These are phyloP conservation scores for Ceratobasidium sp. DNA, from an alignment of 1,284 basidiomycete genomes.

Conservation along the genomic window DNA sequence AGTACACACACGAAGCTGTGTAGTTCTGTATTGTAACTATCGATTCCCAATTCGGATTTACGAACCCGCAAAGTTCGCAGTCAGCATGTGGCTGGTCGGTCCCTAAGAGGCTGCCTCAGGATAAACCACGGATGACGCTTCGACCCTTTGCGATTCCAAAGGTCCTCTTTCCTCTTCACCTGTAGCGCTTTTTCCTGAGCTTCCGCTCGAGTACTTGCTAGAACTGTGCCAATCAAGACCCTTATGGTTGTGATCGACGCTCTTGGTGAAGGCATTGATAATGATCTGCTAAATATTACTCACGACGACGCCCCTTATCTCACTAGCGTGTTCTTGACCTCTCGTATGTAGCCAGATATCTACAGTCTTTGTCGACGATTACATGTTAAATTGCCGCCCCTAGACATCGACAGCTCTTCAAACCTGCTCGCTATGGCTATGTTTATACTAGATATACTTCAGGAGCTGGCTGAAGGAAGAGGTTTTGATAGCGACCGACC, in stretches of 20 bases:
- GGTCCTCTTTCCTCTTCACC: no score
- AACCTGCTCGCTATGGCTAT: not conserved
- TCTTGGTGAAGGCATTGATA: conserved; percentile 1
- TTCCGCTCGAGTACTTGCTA: no score
- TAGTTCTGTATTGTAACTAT: no score
- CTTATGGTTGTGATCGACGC: not conserved
- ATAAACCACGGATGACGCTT: no score
- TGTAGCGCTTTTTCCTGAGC: no score
- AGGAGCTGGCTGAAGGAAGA: not conserved
- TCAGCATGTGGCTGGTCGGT: no score
- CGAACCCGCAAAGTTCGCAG: no score
- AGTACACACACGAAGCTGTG: no score
- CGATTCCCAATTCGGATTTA: no score
- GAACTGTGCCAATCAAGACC: not conserved
- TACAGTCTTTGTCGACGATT: not conserved
- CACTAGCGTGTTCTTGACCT: not conserved
- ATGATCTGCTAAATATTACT: not conserved
- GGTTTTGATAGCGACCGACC: not conserved
- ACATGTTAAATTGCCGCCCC: not conserved
- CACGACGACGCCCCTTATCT: not conserved
- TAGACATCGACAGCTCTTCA: not conserved
- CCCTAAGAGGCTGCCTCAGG: no score
- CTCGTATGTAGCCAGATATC: conserved; percentile 1
- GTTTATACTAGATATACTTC: not conserved
- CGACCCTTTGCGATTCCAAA: no score